These are phyloP conservation scores for Camelina laxa DNA, from an alignment of 345 rosid species.

Conservation along the genomic window DNA sequence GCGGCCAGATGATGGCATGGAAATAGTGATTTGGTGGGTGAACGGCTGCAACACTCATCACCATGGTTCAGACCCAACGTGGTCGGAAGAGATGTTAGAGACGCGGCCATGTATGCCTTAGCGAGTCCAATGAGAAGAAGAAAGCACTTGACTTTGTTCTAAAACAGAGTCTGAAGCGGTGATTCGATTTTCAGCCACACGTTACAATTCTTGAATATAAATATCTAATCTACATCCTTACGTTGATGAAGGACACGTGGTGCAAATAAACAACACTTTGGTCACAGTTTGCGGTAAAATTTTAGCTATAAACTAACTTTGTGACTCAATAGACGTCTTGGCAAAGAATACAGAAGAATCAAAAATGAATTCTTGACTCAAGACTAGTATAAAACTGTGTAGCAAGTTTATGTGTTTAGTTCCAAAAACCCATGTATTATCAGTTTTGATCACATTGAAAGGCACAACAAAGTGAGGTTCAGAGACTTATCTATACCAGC, in stretches of 20 bases:
- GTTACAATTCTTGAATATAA: not conserved
- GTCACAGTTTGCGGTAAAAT: not conserved
- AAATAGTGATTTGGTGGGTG: conserved; percentile 14
- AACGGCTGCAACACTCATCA: conserved; percentile 33
- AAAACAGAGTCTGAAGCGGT: conserved; percentile 34
- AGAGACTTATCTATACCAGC: not conserved
- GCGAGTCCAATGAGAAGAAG: not conserved
- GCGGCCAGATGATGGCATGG: not conserved
- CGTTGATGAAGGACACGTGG: conserved; percentile 35
- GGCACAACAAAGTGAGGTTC: conserved; percentile 9
- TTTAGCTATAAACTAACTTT: no score
- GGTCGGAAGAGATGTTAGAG: conserved; percentile 36
- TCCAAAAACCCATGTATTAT: not conserved
- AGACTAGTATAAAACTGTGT: not conserved
- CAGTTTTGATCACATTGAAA: conserved; percentile 18
- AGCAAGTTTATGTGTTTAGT: not conserved
- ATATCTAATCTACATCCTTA: conserved; percentile 24
- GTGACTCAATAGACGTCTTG: no score
- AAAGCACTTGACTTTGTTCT: conserved; percentile 29
- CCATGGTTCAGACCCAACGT: conserved; percentile 28
- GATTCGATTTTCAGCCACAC: conserved; percentile 40
- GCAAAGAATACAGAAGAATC: not conserved
- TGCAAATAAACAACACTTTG: not conserved
- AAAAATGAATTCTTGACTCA: not conserved
- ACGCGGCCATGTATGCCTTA: conserved; percentile 35